Evolutionary conservation across 2,329 filamentous ascomycete species (phyloP), one percentile per base, ranked within the genome.

Genomic region (Pseudogymnoascus sp.): DNA sequence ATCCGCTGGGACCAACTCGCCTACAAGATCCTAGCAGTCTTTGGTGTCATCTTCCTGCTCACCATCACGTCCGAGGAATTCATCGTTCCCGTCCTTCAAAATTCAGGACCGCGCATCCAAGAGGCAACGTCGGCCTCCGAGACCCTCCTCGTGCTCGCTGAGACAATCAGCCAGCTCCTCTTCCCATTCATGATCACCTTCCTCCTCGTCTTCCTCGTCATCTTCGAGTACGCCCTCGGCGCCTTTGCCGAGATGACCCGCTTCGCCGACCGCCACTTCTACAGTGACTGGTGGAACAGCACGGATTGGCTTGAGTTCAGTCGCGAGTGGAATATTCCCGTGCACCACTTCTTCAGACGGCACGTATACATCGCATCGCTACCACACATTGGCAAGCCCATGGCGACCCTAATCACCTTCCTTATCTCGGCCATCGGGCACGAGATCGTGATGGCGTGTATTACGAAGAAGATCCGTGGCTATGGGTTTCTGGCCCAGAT

Each of bases 141-240:
- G 66, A 85, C 84, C 63, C 80, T 86, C 2, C 84, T 99, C 65
- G 87, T 97, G 68, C 82, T 99, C 23, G 86, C 90, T 28, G 95
- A 97, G 79, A 92, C 90, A 12, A 93, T 96, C 72, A 93, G 89
- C 63, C 87, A 90, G 80, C 85, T 99, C 16, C 83, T 99, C 21
- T 97, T 97, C 76, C 95, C 95, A 2, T 99, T 97, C 76, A 97
- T 97, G 91, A 83, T 97, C 65, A 96, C 88, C 3, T 96, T 97
- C 74, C 80, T 97, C 3, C 86, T 97, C 59, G 93, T 97, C 63
- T 99, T 99, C 79, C 86, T 99, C 64, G 92, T 97, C 75, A 97
- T 97, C 71, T 99, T 97, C 75, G 95, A 99, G 75, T 99, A 97
- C 75, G 84, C 96, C 9, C 85, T 97, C 36, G 95, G 93, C 64